Evolutionary conservation across 352 stramenopile genomes (phyloP).

Genomic region (Globisporangium splendens): DNA sequence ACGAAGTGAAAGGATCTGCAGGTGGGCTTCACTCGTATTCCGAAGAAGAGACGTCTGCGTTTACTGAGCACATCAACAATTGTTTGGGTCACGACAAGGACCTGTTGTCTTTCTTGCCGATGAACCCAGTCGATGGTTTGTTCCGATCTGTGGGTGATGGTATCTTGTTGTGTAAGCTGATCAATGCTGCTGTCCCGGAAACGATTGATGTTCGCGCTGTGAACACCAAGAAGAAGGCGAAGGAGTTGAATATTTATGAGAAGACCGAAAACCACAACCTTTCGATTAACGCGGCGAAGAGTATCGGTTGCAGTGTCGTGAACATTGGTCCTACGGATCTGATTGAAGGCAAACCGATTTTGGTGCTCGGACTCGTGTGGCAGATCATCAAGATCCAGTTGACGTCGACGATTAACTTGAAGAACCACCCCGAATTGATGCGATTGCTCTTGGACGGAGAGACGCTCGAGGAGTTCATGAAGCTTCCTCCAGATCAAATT

Average conservation of each 20-base stretch:
- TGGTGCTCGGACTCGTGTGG: constrained; percentile 91
- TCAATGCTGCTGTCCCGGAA: constrained; percentile 88
- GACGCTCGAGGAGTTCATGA: constrained; percentile 86
- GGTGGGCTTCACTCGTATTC: constrained; percentile 86
- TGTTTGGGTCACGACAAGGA: constrained; percentile 66
- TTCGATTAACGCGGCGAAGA: constrained; percentile 92
- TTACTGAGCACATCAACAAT: constrained; percentile 93
- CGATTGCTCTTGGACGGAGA: constrained; percentile 84
- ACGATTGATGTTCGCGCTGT: constrained; percentile 90
- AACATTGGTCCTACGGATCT: constrained; percentile 90
- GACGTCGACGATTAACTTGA: constrained; percentile 90
- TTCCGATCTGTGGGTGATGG: constrained; percentile 84
- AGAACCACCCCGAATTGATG: constrained; percentile 90
- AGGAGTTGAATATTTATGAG: constrained; percentile 84
- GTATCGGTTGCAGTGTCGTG: constrained; percentile 91
- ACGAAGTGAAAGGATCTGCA: constrained; percentile 75
- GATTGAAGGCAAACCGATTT: constrained; percentile 81
- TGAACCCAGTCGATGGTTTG: constrained; percentile 72
- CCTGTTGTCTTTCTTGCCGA: constrained; percentile 62
- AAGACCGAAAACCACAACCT: constrained; percentile 91
- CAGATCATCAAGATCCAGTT: constrained; percentile 94
- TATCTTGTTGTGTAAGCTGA: constrained; percentile 89
- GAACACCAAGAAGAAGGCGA: constrained; percentile 79
- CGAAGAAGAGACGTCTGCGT: constrained; percentile 87
- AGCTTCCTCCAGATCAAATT: constrained; percentile 89